Evolutionary conservation across 306 rosid genomes (phyloP), one percentile per base, ranked within the genome.

Genomic region (Myrica gale): DNA sequence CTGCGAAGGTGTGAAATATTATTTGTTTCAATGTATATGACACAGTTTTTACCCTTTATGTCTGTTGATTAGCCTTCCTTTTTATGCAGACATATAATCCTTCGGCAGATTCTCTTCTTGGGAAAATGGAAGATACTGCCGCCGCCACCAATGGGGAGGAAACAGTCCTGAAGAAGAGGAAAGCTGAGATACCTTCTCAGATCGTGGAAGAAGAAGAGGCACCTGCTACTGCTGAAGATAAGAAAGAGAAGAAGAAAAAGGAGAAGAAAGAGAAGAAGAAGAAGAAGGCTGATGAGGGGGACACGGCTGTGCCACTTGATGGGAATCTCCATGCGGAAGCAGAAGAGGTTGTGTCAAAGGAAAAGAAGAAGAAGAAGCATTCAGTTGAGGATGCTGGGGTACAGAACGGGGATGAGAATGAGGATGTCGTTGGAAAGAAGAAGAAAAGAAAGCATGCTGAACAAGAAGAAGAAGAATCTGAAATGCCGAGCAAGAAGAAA

Each of bases 41-140:
- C 54, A 5, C 26, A 67, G 52, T 11, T 57, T 77, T 51, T 20
- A 6, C 11, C 4, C 21, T 46, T 21, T 4, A 60, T 43, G 26
- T 78, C 51, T 19, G 52, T 67, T 43, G 15, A 57, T 72, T 23
- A 39, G 80, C 56, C 73, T 26, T 76, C 5, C 61, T 45, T 85
- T 79, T 74, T 46, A 23, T 80, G 82, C 62, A 95, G 99, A 84
- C 96, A 7, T 95, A 95, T 73, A 95, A 95, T 80, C 84, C 98
- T 19, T 76, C 98, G 6, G 96, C 92, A 3, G 99, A 95, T 84
- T 85, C 93, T 0, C 65, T 87, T 69, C 83, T 92, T 26, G 91
- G 90, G 16, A 79, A 83, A 77, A 44, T 58, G 1, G 74, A 61
- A 51, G 71, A 79, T 61, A 16, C 66, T 68, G 47, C 63, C 48